Conservation (phyloP, 768 basidiomycete genomes). For the Boletus fagicola region DNA sequence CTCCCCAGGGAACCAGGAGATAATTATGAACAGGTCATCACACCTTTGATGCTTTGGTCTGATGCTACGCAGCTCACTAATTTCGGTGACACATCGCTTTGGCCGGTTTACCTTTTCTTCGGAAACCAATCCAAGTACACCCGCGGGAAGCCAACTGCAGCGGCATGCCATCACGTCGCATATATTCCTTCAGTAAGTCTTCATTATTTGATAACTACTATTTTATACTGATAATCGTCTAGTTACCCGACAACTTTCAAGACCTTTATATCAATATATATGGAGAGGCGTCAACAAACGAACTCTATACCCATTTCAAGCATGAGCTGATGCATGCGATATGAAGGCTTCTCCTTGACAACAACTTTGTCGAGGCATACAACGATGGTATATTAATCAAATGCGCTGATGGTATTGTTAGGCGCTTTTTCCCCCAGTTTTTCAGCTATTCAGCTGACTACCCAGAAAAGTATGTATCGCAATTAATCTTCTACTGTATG, state of each 20-base stretch:
- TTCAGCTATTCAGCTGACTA: too few relatives aligned
- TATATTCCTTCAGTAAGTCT: slow-evolving; percentile 8
- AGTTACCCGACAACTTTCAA: slow-evolving; percentile 13
- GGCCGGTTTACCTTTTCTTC: slow-evolving; percentile 28
- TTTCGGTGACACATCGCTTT: slow-evolving; percentile 30
- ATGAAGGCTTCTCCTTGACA: not conserved
- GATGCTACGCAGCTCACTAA: slow-evolving; percentile 26
- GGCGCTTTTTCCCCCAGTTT: not conserved
- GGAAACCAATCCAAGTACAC: slow-evolving; percentile 22
- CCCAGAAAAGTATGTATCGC: too few relatives aligned
- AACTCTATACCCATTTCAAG: slow-evolving; percentile 1
- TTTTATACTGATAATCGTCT: not conserved
- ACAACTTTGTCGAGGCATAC: not conserved
- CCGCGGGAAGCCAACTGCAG: slow-evolving; percentile 3
- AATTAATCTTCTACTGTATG: too few relatives aligned
- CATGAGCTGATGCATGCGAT: not conserved
- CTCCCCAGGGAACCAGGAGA: too few relatives aligned
- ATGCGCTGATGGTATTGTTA: not conserved
- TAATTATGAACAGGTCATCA: too few relatives aligned
- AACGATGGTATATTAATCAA: not conserved
- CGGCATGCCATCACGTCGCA: slow-evolving; percentile 13
- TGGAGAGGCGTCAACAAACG: not conserved
- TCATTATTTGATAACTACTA: too few relatives aligned
- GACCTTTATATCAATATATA: not conserved
- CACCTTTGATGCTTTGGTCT: slow-evolving; percentile 22